Evolutionary conservation across 352 stramenopile genomes (phyloP), one percentile per base, ranked within the genome.

Genomic region (Peronospora farinosa): DNA sequence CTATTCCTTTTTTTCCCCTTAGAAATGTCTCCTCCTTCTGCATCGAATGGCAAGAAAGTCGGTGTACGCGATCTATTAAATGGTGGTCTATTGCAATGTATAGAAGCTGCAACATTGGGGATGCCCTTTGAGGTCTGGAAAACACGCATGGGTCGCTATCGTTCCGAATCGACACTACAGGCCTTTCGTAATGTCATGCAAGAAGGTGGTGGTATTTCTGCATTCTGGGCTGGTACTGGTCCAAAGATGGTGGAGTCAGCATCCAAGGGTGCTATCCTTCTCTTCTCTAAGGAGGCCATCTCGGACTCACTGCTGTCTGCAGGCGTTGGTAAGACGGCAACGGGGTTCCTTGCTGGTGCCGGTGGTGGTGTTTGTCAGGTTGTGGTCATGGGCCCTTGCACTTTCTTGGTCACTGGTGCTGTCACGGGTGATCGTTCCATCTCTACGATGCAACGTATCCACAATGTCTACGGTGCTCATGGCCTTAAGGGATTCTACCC

Each of bases 111-210:
- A 16, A 93, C 84, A 47, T 71, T 96, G 23, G 86, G 86, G 54
- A 94, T 96, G 84, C 86, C 86, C 33, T 95, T 96, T 56, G 86
- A 96, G 69, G 86, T 96, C 33, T 96, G 86, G 86, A 96, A 96
- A 66, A 96, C 86, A 47, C 84, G 86, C 65, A 96, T 96, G 86
- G 86, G 86, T 11, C 80, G 85, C 42, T 96, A 88, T 69, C 79
- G 86, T 52, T 65, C 59, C 25, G 82, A 95, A 64, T 77, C 63
- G 35, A 96, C 86, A 30, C 12, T 74, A 27, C 67, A 94, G 60
- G 78, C 86, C 38, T 95, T 96, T 60, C 60, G 68, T 49, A 95
- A 94, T 54, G 84, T 96, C 27, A 92, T 94, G 77, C 77, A 74
- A 39, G 72, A 93, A 28, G 84, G 84, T 47, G 78, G 78, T 52